Evolutionary conservation across 306 rosid species (phyloP), one percentile per base, ranked within the genome.

Genomic region (Rosa lucieae): DNA sequence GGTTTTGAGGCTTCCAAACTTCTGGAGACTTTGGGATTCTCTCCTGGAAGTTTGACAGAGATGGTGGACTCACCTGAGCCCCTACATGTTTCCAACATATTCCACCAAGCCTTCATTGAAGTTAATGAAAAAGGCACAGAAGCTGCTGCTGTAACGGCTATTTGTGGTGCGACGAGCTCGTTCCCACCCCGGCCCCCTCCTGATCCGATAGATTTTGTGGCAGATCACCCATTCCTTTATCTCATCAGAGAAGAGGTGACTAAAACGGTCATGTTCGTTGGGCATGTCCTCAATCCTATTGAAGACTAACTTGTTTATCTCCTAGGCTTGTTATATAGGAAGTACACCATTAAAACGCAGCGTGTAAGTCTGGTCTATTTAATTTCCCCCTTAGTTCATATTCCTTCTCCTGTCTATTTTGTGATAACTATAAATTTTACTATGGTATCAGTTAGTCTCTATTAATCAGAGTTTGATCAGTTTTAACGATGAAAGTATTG

Each of bases 161-260:
- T 0, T 32, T 2, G 3, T 2, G 0, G 3, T 2, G 37, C 3
- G 37, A 32, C 37, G 37, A 0, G 37, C 37, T 32, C 37, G 37
- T 32, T 32, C 3, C 37, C 37, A 32, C 37, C 37, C 37, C 37
- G 37, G 37, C 37, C 37, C 37, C 37, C 3, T 21, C 35, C 65
- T n/a, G 1, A 4, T 10, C 17, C 6, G 20, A 13, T 12, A 62
- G 68, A 29, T 62, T 62, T 62, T 26, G 42, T 62, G 68, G 68
- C 68, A 29, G 68, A 62, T 62, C 68, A 29, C 68, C 42, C 68
- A 11, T 62, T 62, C 42, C 68, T 62, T 62, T 62, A 62, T 58
- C 14, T 58, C 11, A 21, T 62, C 68, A 26, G 68, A 62, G 68
- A 62, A 62, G 68, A 62, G 13, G 68, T 29, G 68, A 62, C 43